Evolutionary conservation across 208 protist species (phyloP), one percentile per base, ranked within the genome.

Genomic region (Acanthamoeba castellanii): DNA sequence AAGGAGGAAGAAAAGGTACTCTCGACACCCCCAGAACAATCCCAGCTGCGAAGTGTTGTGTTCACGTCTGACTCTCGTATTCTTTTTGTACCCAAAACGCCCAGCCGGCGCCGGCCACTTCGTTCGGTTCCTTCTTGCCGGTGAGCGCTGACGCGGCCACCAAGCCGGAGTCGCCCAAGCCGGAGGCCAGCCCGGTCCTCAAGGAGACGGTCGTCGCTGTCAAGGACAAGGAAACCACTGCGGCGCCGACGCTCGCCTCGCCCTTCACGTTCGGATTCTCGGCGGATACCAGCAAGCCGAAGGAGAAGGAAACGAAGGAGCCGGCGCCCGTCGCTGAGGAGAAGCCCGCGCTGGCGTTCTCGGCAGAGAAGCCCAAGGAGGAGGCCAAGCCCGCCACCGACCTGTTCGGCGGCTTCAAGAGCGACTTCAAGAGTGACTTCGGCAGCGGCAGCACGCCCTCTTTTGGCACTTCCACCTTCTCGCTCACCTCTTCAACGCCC

Each of bases 381-480:
- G 70, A 34, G n/a, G 42, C 70, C 70, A 78, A 47, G 34, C n/a
- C n/a, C 22, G 70, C 70, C 70, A 78, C 59, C 22, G 59, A 78
- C 37, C 70, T 78, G 37, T 78, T 78, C 70, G 70, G 70, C 5
- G 37, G 37, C 20, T 78, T 78, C 70, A 78, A 78, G 70, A 78
- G 70, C 6, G 70, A 78, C 20, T 78, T 78, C 37, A 37, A 37
- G 37, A 37, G 37, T 3, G 37, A 37, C 37, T 37, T 37, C 42
- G 66, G 66, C 66, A 74, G n/a, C 66, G 42, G 70, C 30, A 27
- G n/a, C 8, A 32, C 37, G 8, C 32, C 70, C 34, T 32, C 70
- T 11, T 78, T 78, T 66, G 59, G 59, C 20, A 78, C 25, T n/a
- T 50, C 34, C 14, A n/a, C 70, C 37, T 78, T 78, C 70, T 78